Percentiles rank a stretch among this genome's conserved stretches.
phyloP scores from a whole-genome alignment of 192 early-diverging fungal genomes.

The Chytriomyces hyalinus region DNA sequence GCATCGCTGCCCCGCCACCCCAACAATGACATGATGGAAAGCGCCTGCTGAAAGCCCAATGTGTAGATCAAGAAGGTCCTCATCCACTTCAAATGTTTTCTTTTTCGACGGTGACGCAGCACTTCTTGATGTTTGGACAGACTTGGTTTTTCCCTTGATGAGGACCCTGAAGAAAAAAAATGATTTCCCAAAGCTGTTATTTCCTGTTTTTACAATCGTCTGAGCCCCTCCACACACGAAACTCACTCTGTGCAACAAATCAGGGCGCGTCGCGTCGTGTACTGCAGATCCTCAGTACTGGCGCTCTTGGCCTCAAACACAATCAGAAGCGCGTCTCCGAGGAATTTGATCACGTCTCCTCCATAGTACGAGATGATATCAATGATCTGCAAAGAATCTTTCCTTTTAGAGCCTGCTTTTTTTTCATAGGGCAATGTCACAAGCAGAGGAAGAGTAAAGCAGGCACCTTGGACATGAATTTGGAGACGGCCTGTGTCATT shows the following conservation, averaged over 20 bases:
- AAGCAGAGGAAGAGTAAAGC: neutral
- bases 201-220: too few species aligned
- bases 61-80: slow-evolving; percentile 36
- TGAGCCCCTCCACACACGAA: neutral
- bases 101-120: neutral
- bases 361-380: slow-evolving; percentile 38
- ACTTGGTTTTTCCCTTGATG: slow-evolving; percentile 32
- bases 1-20: slow-evolving; percentile 37
- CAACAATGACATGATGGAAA: slow-evolving; percentile 34
- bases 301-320: slow-evolving; percentile 32
- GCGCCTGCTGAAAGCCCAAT: slow-evolving; percentile 29
- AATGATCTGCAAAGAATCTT: slow-evolving; percentile 26
- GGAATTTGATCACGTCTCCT: slow-evolving; percentile 42
- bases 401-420: neutral
- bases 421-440: neutral
- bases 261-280: slow-evolving; percentile 26
- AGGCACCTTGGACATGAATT: slow-evolving; percentile 37
- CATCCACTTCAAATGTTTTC: slow-evolving; percentile 32
- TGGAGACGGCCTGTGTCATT: slow-evolving; percentile 40
- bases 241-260: slow-evolving; percentile 41
- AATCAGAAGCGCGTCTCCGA: slow-evolving; percentile 40
- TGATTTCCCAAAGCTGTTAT: neutral
- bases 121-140: neutral
- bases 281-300: slow-evolving; percentile 23
- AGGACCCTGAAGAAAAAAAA: slow-evolving; percentile 12